Percentiles rank a stretch among this genome's conserved stretches.
Conservation (phyloP, 78 protist genomes). For the Pelomyxa schiedti region DNA sequence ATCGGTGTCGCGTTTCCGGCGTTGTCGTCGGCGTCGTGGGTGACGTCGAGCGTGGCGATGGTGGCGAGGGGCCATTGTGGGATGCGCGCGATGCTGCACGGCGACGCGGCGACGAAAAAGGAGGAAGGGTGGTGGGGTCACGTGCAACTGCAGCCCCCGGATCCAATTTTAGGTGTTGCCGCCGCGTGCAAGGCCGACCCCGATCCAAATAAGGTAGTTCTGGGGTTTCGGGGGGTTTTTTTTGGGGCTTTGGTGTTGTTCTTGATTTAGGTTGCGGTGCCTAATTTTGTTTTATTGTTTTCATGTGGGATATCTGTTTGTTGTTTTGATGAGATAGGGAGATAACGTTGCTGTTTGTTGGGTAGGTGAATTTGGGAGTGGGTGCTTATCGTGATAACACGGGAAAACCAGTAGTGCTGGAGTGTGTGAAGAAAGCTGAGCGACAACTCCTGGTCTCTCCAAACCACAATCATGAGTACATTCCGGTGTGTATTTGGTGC, state of each 20-base stretch:
- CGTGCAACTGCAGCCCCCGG: conserved; percentile 52
- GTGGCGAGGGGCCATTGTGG: too few relatives aligned
- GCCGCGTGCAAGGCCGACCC: conserved; percentile 55
- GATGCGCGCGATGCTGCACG: too few relatives aligned
- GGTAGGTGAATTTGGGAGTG: conserved; percentile 24
- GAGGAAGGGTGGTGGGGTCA: too few relatives aligned
- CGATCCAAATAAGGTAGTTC: conserved; percentile 33
- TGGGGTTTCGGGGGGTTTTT: conserved; percentile 85
- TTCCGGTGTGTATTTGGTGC: conserved; percentile 41
- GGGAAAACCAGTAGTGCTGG: conserved; percentile 55
- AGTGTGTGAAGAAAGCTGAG: conserved; percentile 61
- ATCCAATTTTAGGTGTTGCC: conserved; percentile 65
- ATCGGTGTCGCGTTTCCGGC: too few relatives aligned
- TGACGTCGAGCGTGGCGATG: too few relatives aligned
- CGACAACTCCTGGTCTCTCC: conserved; percentile 16
- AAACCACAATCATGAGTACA: conserved; percentile 66
- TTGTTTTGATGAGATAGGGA: conserved; percentile 60
- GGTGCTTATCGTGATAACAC: not conserved
- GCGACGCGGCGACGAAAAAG: too few relatives aligned
- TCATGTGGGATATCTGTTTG: not conserved
- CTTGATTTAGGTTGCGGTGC: conserved; percentile 67
- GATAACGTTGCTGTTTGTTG: conserved; percentile 81
- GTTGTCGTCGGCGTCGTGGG: too few relatives aligned
- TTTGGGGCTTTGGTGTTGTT: too few relatives aligned
- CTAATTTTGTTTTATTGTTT: not conserved